These are phyloP conservation scores for Tolypocladium pustulatum DNA, from an alignment of 2,329 filamentous ascomycete species.

Conservation along the genomic window DNA sequence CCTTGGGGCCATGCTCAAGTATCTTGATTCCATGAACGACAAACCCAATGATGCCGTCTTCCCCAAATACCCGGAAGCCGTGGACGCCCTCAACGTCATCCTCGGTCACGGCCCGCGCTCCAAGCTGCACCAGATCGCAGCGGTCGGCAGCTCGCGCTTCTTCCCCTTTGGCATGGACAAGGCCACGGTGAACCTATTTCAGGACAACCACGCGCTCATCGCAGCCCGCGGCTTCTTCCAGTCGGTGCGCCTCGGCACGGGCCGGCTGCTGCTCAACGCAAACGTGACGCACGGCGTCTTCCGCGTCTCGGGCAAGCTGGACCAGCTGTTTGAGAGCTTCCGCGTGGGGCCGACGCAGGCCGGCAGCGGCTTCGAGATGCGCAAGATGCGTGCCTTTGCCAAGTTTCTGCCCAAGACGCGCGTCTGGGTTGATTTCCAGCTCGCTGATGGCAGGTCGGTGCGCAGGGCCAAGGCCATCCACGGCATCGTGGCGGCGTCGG, in stretches of 20 bases:
- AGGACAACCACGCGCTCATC: conserved; percentile 20
- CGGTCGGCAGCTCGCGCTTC: conserved; percentile 37
- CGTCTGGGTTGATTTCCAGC: conserved; percentile 20
- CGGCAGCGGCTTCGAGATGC: conserved; percentile 6
- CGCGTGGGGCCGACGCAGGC: conserved; percentile 6
- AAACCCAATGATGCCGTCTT: conserved; percentile 24
- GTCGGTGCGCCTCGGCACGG: conserved; percentile 42
- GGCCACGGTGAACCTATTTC: conserved; percentile 16
- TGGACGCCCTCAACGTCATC: conserved; percentile 43
- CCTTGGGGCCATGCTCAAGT: conserved; percentile 30
- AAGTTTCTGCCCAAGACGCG: conserved; percentile 28
- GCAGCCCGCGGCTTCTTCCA: conserved; percentile 45
- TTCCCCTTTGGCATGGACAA: conserved; percentile 29
- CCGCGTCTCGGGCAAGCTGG: conserved; percentile 25
- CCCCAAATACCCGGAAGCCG: conserved; percentile 35
- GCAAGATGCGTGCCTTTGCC: conserved; percentile 16
- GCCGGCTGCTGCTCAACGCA: conserved; percentile 41
- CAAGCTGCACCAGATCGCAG: conserved; percentile 19
- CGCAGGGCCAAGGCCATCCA: conserved; percentile 18
- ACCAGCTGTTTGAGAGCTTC: conserved; percentile 20
- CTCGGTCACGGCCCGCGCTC: conserved; percentile 33
- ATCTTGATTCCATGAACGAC: conserved; percentile 32
- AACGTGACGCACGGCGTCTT: conserved; percentile 47
- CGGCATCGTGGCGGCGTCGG: conserved; percentile 14
- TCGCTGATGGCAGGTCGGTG: conserved; percentile 19